Base-by-base conservation (phyloP, 1,284 basidiomycete species). In the Trametes pubescens region DNA sequence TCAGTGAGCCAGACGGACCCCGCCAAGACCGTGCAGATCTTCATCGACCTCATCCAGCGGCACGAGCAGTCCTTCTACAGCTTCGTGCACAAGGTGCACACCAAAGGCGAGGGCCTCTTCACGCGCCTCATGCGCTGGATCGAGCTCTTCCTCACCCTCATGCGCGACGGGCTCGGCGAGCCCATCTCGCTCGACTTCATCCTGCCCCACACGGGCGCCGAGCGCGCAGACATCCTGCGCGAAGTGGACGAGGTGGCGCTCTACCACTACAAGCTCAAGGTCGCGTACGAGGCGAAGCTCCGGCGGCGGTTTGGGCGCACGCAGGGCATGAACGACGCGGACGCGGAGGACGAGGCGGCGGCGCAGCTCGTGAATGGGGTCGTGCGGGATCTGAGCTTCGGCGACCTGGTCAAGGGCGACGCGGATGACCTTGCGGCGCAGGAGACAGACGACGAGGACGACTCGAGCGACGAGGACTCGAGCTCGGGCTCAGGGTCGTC, bases 11-110 rank as follows among this genome's bases (percentile, higher is more conserved):
- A 94, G 75, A 88, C 90, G 62, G 92, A 99, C 70, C 93, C 98
- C 0, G 87, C 89, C 59, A 79, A 82, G 48, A 97, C 95, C 7
- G 98, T 99, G 1, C 94, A 98, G 74, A 89, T 90, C 4, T 99
- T 99, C 75, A 95, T 99, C 69, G 90, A 96, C 75, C 88, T 99
- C 24, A 93, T 99, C 43, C 88, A 92, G 71, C 87, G 98, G 34
- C 98, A 99, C 78, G 95, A 99, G 74, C 94, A 96, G 72, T 80
- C 94, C 0, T 99, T 99, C 81, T 99, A 99, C 82, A 84, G 84
- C 64, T 99, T 99, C 76, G 97, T 99, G 26, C 95, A 99, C 84
- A 98, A 98, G 73, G 98, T 99, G 5, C 98, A 99, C 75, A 92
- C 95, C 46, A 99, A 99, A 76, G 98, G 98, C 47, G 93, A 96